A percentile compares a stretch with the other conserved stretches of the same genome.
phyloP scores from a whole-genome alignment of 306 rosid genomes.

The Rosa multiflora region DNA sequence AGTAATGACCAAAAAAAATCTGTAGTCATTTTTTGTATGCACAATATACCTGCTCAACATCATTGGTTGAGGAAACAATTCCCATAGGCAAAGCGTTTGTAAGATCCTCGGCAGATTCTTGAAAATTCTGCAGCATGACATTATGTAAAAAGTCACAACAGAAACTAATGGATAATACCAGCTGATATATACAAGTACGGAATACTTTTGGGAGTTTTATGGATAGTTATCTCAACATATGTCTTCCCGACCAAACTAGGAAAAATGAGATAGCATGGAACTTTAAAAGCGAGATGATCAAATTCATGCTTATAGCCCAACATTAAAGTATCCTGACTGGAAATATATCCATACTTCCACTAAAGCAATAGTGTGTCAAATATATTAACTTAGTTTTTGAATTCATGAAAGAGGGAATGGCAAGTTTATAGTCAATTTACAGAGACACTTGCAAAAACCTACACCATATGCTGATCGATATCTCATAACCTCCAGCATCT shows the following conservation, averaged over 20 bases:
- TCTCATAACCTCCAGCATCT: neutral
- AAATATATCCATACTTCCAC: neutral
- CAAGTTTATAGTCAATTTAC: neutral
- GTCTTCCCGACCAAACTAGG: neutral
- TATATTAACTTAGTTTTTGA: neutral
- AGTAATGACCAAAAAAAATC: neutral
- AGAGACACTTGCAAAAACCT: neutral
- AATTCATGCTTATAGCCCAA: neutral
- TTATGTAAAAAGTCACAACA: conserved; percentile 15
- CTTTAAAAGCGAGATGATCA: neutral
- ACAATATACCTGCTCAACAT: conserved; percentile 71
- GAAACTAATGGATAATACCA: neutral
- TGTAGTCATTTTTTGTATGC: neutral
- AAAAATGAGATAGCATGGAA: neutral
- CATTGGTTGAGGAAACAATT: conserved; percentile 56
- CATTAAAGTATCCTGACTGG: neutral
- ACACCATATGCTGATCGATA: neutral
- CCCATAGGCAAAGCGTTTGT: conserved; percentile 43
- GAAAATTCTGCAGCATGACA: conserved; percentile 54
- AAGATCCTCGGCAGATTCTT: conserved; percentile 47
- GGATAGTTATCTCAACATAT: neutral
- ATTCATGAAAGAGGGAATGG: neutral
- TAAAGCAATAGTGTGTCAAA: neutral
- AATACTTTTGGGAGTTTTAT: neutral
- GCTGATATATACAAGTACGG: neutral